Percentiles rank a stretch among this genome's conserved stretches.
phyloP scores from a whole-genome alignment of 768 basidiomycete species.

The Boletus vermiculosoides region DNA sequence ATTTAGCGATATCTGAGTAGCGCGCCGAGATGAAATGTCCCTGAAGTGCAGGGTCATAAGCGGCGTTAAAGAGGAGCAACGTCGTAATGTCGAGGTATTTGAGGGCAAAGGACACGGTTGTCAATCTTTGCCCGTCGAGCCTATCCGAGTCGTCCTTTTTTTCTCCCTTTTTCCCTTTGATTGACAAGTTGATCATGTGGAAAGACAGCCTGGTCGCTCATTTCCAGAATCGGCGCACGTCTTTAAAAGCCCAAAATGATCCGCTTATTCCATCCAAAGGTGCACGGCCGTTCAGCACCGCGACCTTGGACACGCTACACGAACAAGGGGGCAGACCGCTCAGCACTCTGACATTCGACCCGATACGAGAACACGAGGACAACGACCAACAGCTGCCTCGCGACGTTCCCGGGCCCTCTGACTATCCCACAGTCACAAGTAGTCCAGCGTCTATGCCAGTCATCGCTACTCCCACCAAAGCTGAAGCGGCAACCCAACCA shows the following conservation, averaged over 20 bases:
- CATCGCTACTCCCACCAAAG: neutral
- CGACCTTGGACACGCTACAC: neutral
- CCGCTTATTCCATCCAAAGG: constrained; percentile 15
- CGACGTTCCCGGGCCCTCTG: neutral
- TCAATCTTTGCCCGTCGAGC: neutral
- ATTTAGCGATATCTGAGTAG: too few species aligned
- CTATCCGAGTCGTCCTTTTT: neutral
- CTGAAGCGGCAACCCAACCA: neutral
- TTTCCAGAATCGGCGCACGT: constrained; percentile 10
- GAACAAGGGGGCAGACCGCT: neutral
- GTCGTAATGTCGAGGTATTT: constrained; percentile 10
- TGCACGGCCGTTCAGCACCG: constrained; percentile 2
- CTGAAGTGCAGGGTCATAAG: neutral
- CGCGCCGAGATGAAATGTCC: neutral
- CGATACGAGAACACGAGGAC: constrained; percentile 10
- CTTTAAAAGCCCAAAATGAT: constrained; percentile 6
- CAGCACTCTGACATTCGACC: constrained; percentile 4
- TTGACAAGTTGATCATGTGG: constrained; percentile 10
- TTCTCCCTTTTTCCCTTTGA: neutral
- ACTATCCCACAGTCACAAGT: neutral
- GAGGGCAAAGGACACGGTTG: neutral
- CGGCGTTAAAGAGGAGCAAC: neutral
- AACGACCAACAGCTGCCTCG: neutral
- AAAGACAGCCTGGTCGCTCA: constrained; percentile 13
- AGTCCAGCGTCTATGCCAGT: neutral